phyloP scores from a whole-genome alignment of 2,329 filamentous ascomycete species.

The Ascochyta clinopodiicola region DNA sequence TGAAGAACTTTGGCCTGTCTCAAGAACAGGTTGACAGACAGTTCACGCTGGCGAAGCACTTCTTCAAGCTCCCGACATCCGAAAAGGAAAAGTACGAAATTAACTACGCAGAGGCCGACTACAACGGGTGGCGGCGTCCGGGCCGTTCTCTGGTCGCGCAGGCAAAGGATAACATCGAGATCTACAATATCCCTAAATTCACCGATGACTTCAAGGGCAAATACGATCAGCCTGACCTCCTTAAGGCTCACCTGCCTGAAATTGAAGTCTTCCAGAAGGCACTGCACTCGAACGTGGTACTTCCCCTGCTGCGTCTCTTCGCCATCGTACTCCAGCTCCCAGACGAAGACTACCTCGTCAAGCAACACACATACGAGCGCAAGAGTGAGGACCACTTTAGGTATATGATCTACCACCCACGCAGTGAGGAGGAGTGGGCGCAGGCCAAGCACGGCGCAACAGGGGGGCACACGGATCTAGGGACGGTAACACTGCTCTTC shows the following conservation, averaged over 20 bases:
- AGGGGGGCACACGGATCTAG: constrained; percentile 63
- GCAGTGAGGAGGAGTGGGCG: constrained; percentile 56
- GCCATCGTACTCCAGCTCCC: constrained; percentile 67
- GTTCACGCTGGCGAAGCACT: constrained; percentile 65
- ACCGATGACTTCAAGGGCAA: constrained; percentile 62
- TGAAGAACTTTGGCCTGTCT: constrained; percentile 65
- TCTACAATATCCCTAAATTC: constrained; percentile 68
- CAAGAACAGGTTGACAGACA: constrained; percentile 67
- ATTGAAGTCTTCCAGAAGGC: constrained; percentile 62
- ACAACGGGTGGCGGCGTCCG: constrained; percentile 56
- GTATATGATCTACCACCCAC: constrained; percentile 66
- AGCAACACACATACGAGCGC: constrained; percentile 64
- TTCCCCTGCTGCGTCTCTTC: constrained; percentile 65
- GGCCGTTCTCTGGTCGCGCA: constrained; percentile 44
- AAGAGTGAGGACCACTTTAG: constrained; percentile 67
- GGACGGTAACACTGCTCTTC: constrained; percentile 64
- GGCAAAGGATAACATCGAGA: constrained; percentile 62
- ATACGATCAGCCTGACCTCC: constrained; percentile 50
- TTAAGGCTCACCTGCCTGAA: constrained; percentile 50
- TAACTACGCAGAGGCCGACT: constrained; percentile 57
- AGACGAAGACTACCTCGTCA: constrained; percentile 63
- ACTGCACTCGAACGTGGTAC: constrained; percentile 62
- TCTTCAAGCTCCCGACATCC: constrained; percentile 63
- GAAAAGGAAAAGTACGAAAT: constrained; percentile 65
- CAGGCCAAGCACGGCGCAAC: constrained; percentile 53